A percentile compares a stretch with the other conserved stretches of the same genome.
Evolutionary conservation across 352 stramenopile genomes (phyloP).

Genomic region (Plasmopara muralis): DNA sequence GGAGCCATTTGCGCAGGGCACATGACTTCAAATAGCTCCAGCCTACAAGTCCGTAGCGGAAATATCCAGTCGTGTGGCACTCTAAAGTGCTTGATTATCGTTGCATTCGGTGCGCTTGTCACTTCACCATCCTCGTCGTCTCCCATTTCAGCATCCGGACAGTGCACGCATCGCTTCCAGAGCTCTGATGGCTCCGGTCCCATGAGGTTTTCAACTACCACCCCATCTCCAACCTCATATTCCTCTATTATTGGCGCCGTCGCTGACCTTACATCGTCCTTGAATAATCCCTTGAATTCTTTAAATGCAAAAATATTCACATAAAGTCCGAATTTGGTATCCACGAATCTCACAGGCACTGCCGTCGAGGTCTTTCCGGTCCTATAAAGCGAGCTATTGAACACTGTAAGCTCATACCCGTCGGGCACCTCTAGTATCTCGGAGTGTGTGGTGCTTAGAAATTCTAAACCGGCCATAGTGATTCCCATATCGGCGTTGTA

Average conservation of each 20-base stretch:
- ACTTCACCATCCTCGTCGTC: conserved; percentile 10
- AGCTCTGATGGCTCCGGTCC: conserved; percentile 24
- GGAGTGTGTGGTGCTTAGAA: conserved; percentile 13
- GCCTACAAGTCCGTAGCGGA: conserved; percentile 31
- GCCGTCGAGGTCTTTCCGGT: conserved; percentile 19
- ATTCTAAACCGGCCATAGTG: conserved; percentile 16
- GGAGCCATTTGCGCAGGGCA: conserved; percentile 35
- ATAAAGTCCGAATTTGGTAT: conserved; percentile 47
- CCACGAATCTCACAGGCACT: conserved; percentile 36
- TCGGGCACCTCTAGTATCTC: conserved; percentile 22
- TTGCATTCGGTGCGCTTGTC: conserved; percentile 1
- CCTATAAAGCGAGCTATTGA: conserved; percentile 34
- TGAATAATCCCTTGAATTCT: conserved; percentile 29
- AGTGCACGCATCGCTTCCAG: conserved; percentile 37
- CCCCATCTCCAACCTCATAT: conserved; percentile 19
- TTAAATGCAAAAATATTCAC: conserved; percentile 42
- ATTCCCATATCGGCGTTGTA: conserved; percentile 44
- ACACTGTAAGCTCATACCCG: conserved; percentile 37
- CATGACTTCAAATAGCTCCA: conserved; percentile 38
- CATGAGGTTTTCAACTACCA: conserved; percentile 27
- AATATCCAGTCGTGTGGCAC: conserved; percentile 49
- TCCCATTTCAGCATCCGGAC: conserved; percentile 8
- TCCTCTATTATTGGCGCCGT: conserved; percentile 11
- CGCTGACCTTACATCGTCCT: conserved; percentile 18
- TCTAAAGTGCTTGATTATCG: conserved; percentile 27